phyloP scores from a whole-genome alignment of 768 basidiomycete species.

The Mycena galopus region DNA sequence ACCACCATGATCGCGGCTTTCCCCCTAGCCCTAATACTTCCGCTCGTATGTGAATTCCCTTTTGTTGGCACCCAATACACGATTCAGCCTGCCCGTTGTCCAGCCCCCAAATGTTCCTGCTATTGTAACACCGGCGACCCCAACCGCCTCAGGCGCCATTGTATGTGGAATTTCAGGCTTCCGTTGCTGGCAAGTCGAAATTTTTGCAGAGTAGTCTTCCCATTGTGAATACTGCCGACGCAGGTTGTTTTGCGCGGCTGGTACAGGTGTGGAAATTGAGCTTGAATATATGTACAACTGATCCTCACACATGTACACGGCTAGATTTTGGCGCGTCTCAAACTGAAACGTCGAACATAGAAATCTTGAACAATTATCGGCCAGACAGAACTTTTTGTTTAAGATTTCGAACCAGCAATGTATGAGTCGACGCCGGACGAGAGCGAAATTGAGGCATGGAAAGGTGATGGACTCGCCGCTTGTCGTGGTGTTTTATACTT shows the following conservation, averaged over 20 bases:
- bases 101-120: neutral
- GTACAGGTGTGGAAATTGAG: neutral
- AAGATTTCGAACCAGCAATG: neutral
- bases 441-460: neutral
- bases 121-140: neutral
- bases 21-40: neutral
- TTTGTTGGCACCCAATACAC: neutral
- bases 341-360: neutral
- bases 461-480: neutral
- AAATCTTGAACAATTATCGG: neutral
- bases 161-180: neutral
- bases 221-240: neutral
- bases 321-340: neutral
- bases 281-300: too few species aligned
- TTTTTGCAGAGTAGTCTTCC: neutral
- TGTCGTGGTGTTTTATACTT: slow-evolving; percentile 12
- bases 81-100: neutral
- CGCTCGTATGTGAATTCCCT: neutral
- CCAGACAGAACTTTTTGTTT: neutral
- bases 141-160: neutral
- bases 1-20: neutral
- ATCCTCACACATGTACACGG: neutral
- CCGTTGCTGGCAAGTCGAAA: neutral
- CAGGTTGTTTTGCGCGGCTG: neutral
- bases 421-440: neutral